Base-by-base conservation (phyloP, 2,329 filamentous ascomycete genomes). In the Trichoderma sp. region DNA sequence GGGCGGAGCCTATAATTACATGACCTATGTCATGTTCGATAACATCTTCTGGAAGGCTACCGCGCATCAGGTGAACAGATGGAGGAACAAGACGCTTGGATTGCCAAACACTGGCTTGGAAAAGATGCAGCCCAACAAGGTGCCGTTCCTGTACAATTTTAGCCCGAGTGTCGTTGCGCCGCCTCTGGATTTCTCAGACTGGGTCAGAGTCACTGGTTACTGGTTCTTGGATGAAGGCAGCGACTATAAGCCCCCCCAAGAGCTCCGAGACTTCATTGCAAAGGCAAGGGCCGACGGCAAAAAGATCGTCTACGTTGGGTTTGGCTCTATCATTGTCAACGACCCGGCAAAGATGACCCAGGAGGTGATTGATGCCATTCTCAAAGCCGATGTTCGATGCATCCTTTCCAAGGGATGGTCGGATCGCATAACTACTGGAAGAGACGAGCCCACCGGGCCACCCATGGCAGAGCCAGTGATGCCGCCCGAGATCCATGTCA, bases 131-230 rank as follows among this genome's bases (percentile, higher is more conserved):
- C 90, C 92, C 2, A 97, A 97, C 82, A 96, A 97, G 77, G 93
- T 97, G n/a, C 95, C 95, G 0, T 99, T 99, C 79, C 80, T 99
- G 54, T 99, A 99, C 83, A 98, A 97, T 80, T 98, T 97, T 78
- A 97, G 92, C 67, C 93, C 94, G 0, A 91, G 89, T 12, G 95
- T 99, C 13, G 95, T 99, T n/a, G 89, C 92, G 2, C 94, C 94
- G 32, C 95, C 95, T 17, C 84, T 97, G 2, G 95, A 99, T 80
- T 99, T 94, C 80, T 94, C 92, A 50, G 95, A 98, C 78, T 99
- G 95, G 95, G 95, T 99, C 77, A 89, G 93, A 52, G 92, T 98
- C 8, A 98, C 95, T 0, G 95, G 95, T 0, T 98, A 99, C 80
- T 99, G 95, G 95, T 98, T 99, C 79, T 81, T 99, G 58, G 91